Conservation (phyloP, 176 grass and related monocot species). For the Cymbopogon citratus region DNA sequence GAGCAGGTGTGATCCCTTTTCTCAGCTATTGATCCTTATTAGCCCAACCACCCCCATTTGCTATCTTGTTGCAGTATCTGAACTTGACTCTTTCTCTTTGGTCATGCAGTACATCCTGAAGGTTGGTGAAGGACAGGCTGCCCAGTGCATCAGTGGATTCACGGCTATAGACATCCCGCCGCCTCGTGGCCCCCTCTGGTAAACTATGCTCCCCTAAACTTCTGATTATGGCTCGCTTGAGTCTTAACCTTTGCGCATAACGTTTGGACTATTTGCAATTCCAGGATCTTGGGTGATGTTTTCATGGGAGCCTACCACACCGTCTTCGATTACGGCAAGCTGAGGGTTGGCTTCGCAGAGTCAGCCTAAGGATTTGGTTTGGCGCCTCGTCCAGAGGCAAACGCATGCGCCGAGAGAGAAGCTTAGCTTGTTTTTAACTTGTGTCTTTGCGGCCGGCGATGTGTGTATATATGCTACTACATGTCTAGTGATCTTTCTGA, state of each 20-base stretch:
- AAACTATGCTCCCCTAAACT: neutral
- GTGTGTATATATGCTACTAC: slow-evolving; percentile 33
- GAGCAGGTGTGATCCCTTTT: slow-evolving; percentile 40
- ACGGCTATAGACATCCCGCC: slow-evolving; percentile 70
- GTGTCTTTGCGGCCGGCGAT: slow-evolving; percentile 20
- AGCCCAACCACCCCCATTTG: neutral
- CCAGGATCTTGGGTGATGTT: slow-evolving; percentile 98
- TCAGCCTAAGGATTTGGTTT: slow-evolving; percentile 36
- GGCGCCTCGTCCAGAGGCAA: neutral
- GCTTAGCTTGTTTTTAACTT: slow-evolving; percentile 23
- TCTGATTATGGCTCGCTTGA: neutral
- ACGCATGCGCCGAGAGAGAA: slow-evolving; percentile 13
- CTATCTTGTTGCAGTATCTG: neutral
- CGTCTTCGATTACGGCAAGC: slow-evolving; percentile 74
- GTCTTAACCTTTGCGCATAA: neutral
- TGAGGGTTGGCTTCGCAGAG: slow-evolving; percentile 72
- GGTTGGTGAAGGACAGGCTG: slow-evolving; percentile 55
- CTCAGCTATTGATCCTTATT: neutral
- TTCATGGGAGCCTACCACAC: slow-evolving; percentile 98
- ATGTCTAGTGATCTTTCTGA: slow-evolving; percentile 19
- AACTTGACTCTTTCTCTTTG: neutral
- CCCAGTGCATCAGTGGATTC: slow-evolving; percentile 97
- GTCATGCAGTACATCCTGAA: slow-evolving; percentile 75
- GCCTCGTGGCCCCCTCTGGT: slow-evolving; percentile 89
- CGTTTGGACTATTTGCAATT: neutral